Evolutionary conservation across 495 filamentous ascomycete genomes (phyloP), one percentile per base, ranked within the genome.

Genomic region (Talaromyces borbonicus): DNA sequence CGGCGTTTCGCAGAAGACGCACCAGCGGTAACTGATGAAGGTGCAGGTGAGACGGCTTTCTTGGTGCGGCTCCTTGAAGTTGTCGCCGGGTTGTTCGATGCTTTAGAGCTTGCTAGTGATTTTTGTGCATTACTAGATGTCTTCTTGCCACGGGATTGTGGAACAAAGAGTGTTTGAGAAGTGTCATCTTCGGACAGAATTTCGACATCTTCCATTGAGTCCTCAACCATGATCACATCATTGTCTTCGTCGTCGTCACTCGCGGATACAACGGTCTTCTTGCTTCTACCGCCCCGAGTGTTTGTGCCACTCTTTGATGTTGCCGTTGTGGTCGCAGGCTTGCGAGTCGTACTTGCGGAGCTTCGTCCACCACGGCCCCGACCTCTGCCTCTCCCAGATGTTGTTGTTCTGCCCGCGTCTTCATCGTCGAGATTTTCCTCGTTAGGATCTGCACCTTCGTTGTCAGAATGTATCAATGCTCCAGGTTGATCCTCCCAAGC

Each of bases 401-500:
- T 48, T 46, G 62, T 29, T 55, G 65, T 9, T 51, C 63, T 22
- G 18, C 56, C 58, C 11, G 63, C 51, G 46, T 68, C 61, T 49
- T 60, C 63, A 37, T 74, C 68, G 25, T 60, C 66, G 49, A 68
- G 62, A 15, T 72, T 69, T 51, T 77, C 64, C 44, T 66, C 62
- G 26, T 57, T 60, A 12, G 68, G 60, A 51, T 63, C 57, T 42
- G 65, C 58, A 8, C 75, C 75, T 38, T 73, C 75, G 29, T 70
- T 67, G 36, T 81, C 75, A 2, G 71, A 72, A 49, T 67, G 68
- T 29, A 77, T 69, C n/a, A 84, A 63, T 8, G 86, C 86, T 0
- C 78, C 79, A 0, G 83, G 79, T 46, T 88, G 78, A 47, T 92
- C 84, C 33, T 78, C 79, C 92, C 92, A 97, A 24, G 69, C 61